Conservation (phyloP, 192 early-diverging fungal genomes). For the Coemansia reversa region DNA sequence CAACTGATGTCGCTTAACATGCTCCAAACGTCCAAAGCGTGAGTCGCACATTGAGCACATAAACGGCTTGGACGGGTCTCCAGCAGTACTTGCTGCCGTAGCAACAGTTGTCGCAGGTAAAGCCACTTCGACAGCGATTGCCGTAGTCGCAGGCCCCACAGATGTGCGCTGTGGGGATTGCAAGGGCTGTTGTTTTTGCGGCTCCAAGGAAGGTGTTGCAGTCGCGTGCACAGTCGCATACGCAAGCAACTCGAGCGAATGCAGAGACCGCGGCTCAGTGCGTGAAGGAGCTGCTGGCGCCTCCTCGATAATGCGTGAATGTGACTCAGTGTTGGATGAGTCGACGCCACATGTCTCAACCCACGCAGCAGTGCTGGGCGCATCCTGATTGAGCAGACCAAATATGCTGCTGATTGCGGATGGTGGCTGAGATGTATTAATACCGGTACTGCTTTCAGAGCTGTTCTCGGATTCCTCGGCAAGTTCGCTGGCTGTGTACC, state of each 20-base stretch:
- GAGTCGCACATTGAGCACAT: slow-evolving; percentile 58
- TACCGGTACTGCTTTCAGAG: not conserved
- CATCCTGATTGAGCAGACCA: slow-evolving; percentile 24
- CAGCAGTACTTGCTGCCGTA: not conserved
- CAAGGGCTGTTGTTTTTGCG: not conserved
- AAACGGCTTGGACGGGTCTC: slow-evolving; percentile 49
- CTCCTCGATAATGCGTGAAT: not conserved
- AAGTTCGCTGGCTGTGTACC: not conserved
- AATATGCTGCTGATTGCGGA: slow-evolving; percentile 27
- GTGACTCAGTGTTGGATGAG: not conserved
- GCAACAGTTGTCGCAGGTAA: not conserved
- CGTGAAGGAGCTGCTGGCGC: not conserved
- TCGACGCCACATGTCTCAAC: not conserved
- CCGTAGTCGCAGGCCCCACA: not conserved
- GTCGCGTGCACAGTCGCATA: slow-evolving; percentile 18
- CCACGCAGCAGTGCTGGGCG: not conserved
- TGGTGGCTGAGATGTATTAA: not conserved
- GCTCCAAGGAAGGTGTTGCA: not conserved
- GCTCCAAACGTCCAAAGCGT: slow-evolving; percentile 56
- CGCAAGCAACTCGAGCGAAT: slow-evolving; percentile 40
- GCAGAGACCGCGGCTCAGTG: not conserved
- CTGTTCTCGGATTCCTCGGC: not conserved
- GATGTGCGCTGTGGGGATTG: not conserved
- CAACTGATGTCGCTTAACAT: slow-evolving; percentile 54
- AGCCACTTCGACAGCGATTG: not conserved